Base-by-base conservation (phyloP, 2,329 filamentous ascomycete species). In the Emmonsiellopsis sp. region DNA sequence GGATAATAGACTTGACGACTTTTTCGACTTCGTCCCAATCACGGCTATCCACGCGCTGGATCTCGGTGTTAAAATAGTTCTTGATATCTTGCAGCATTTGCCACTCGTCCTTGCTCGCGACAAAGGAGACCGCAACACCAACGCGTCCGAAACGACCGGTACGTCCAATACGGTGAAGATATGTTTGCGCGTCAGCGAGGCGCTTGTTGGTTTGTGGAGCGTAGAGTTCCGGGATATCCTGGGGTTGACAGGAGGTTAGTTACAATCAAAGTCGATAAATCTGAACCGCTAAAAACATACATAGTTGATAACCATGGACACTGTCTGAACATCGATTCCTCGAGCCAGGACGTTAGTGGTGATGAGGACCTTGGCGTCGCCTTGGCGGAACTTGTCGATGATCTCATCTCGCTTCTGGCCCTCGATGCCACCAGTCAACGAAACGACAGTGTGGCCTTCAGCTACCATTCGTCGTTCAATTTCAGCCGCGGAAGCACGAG, bases 241-340 rank as follows among this genome's bases (percentile, higher is more conserved):
- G 42, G 17, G 33, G 32, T 53, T 52, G 27, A 9, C 27, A 7
- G 39, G 34, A 27, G 14, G 42, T 58, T 52, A 55, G 54, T 40
- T 40, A 13, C 17, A 33, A 13, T 32, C 17, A 27, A 14, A 31
- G 31, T 4, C 21, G 34, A 32, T 10, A 14, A 14, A 47, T 27
- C 34, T 21, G 51, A 11, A 27, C 21, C 40, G n/a, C 7, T 32
- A 14, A 40, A 14, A 27, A 66, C 74, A 58, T 71, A 80, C 79
- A 72, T 98, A 98, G 77, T 98, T 98, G 77, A 98, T 90, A 52
- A 98, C 93, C 85, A 98, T 93, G 8, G 90, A 95, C 11, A 98
- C 93, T 32, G 84, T 85, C 74, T 94, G 71, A 67, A 97, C 75
- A 65, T 98, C 93, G 63, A 98, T 97, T 67, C 93, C 93, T 66